Percentiles rank a stretch among this genome's conserved stretches.
These are phyloP conservation scores for Gaertneriomyces sp. DNA, from an alignment of 192 early-diverging fungal species.

Conservation along the genomic window DNA sequence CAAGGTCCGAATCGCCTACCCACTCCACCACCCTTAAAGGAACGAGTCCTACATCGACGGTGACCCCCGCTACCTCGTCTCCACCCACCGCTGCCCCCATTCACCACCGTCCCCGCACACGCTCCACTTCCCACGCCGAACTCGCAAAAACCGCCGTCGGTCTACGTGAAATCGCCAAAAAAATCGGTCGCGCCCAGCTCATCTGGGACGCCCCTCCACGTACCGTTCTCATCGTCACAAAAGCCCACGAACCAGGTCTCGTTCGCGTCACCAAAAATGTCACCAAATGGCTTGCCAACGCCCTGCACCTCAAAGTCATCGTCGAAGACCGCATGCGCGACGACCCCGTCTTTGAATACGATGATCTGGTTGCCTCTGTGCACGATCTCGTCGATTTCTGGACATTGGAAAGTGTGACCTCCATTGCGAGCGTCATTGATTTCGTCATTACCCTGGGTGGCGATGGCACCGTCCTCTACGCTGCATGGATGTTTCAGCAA, in stretches of 20 bases:
- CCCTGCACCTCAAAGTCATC: slow-evolving; percentile 36
- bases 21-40: background rate
- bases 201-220: slow-evolving; percentile 45
- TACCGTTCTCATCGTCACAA: slow-evolving; percentile 46
- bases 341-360: slow-evolving; percentile 23
- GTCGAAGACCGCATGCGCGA: slow-evolving; percentile 35
- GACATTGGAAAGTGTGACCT: too few species aligned
- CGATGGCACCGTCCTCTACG: slow-evolving; percentile 94
- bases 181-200: slow-evolving; percentile 49
- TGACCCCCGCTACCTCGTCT: too few species aligned
- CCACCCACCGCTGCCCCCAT: background rate
- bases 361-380: background rate
- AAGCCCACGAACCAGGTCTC: slow-evolving; percentile 39
- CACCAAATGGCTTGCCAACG: slow-evolving; percentile 38
- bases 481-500: slow-evolving; percentile 79
- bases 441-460: slow-evolving; percentile 94
- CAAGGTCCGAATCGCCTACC: background rate
- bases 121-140: slow-evolving; percentile 30
- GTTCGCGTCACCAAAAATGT: slow-evolving; percentile 35
- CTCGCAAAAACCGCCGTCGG: slow-evolving; percentile 51
- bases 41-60: background rate
- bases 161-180: slow-evolving; percentile 48
- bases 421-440: slow-evolving; percentile 44
- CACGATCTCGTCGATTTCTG: slow-evolving; percentile 2
- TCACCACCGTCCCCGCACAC: slow-evolving; percentile 13